These are phyloP conservation scores for Lithocarpus polystachyus DNA, from an alignment of 306 rosid species.

Conservation along the genomic window DNA sequence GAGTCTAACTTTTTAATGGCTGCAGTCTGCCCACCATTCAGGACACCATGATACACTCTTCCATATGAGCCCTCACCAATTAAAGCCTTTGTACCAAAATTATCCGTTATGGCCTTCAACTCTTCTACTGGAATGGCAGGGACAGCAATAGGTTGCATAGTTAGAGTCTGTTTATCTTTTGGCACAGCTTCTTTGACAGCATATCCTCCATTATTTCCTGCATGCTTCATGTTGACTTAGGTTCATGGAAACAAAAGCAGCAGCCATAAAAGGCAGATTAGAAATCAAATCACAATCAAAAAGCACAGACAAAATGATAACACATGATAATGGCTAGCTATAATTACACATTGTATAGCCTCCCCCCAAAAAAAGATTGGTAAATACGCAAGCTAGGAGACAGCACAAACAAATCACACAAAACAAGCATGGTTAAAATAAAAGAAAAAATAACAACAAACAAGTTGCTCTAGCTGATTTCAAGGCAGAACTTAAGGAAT, in stretches of 20 bases:
- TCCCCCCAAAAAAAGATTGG: not conserved
- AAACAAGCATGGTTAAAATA: not conserved
- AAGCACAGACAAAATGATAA: not conserved
- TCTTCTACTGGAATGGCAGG: slow-evolving; percentile 67
- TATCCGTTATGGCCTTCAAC: slow-evolving; percentile 61
- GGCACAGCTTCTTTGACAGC: slow-evolving; percentile 37
- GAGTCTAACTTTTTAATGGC: slow-evolving; percentile 80
- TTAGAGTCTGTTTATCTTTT: slow-evolving; percentile 24
- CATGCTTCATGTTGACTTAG: not conserved
- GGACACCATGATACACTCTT: slow-evolving; percentile 54
- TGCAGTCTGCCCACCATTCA: slow-evolving; percentile 52
- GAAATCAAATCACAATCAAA: not conserved
- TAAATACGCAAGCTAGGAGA: not conserved
- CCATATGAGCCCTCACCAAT: slow-evolving; percentile 89
- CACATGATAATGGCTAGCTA: not conserved
- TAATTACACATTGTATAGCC: not conserved
- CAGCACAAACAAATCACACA: not conserved
- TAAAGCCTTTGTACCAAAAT: slow-evolving; percentile 58
- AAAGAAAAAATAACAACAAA: not conserved
- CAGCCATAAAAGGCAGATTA: not conserved
- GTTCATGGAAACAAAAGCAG: slow-evolving; percentile 15
- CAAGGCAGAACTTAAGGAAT: not conserved
- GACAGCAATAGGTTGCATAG: slow-evolving; percentile 61
- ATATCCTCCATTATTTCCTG: slow-evolving; percentile 44
- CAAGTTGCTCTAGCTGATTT: not conserved